Evolutionary conservation across 129 eudicot species (phyloP).

Genomic region (Flaveria brownii): DNA sequence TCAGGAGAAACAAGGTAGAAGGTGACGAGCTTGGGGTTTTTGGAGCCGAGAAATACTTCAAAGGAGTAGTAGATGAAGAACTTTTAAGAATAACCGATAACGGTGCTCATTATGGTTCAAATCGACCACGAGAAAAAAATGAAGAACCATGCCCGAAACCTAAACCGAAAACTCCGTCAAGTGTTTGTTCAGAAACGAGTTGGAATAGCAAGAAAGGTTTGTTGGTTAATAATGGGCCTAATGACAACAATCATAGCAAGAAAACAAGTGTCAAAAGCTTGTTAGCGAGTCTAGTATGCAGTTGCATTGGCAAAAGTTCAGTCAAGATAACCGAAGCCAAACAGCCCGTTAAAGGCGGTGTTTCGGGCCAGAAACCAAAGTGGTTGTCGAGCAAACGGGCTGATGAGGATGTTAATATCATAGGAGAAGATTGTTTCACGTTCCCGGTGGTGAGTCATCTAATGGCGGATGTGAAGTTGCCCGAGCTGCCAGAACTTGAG

Average conservation of each 20-base stretch:
- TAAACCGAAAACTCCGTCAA: conserved; percentile 37
- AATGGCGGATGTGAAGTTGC: neutral
- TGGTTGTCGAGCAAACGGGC: conserved; percentile 37
- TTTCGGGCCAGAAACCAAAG: conserved; percentile 26
- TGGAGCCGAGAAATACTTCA: conserved; percentile 91
- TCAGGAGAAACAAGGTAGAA: conserved; percentile 21
- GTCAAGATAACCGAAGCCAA: conserved; percentile 36
- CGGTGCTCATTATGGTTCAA: neutral
- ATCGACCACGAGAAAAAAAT: conserved; percentile 24
- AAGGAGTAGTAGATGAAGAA: conserved; percentile 52
- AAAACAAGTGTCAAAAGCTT: conserved; percentile 39
- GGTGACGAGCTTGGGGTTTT: conserved; percentile 76
- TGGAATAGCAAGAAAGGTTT: conserved; percentile 65
- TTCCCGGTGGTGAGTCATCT: conserved; percentile 47
- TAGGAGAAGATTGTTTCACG: conserved; percentile 38
- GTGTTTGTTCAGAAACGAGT: conserved; percentile 73
- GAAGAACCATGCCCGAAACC: conserved; percentile 25
- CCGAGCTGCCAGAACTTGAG: neutral
- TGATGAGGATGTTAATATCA: conserved; percentile 33
- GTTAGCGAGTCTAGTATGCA: conserved; percentile 52
- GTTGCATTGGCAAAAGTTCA: conserved; percentile 53
- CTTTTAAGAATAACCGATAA: conserved; percentile 8
- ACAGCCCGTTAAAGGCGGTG: conserved; percentile 24
- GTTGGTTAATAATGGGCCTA: conserved; percentile 26
- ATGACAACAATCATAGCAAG: conserved; percentile 42